Conservation (phyloP, 163 green algal genomes). For the Prototheca cutis region DNA sequence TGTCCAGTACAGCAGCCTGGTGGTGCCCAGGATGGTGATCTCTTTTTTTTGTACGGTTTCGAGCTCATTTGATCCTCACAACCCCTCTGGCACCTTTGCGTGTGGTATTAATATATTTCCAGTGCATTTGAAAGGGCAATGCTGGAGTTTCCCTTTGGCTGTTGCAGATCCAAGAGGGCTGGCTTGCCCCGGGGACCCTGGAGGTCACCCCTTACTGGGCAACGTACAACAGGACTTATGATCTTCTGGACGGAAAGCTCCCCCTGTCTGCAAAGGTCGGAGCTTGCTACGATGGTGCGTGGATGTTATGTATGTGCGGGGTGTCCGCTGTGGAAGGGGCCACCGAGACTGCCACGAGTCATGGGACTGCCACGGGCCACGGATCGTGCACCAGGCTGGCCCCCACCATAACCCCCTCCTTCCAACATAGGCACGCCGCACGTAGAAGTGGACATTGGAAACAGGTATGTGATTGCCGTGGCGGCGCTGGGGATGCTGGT, state of each 20-base stretch:
- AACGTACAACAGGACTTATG: neutral
- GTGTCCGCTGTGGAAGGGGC: no score
- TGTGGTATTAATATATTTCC: no score
- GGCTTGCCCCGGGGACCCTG: neutral
- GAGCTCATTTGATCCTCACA: no score
- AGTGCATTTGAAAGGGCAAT: no score
- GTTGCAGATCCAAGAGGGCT: neutral
- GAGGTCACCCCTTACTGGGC: conserved; percentile 3
- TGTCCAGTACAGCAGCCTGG: no score
- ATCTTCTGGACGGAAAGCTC: neutral
- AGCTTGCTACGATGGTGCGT: neutral
- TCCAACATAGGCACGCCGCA: conserved; percentile 5
- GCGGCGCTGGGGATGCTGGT: conserved; percentile 5
- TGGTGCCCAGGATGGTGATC: no score
- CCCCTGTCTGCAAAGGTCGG: conserved; percentile 2
- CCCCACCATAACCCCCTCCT: neutral
- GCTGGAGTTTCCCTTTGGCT: no score
- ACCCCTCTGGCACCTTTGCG: no score
- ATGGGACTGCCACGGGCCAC: no score
- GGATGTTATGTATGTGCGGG: no score
- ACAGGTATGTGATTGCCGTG: neutral
- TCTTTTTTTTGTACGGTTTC: no score
- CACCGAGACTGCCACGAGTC: no score
- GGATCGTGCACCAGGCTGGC: neutral
- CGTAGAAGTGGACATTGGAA: conserved; percentile 4